These are phyloP conservation scores for Globisporangium iwayamae DNA, from an alignment of 352 stramenopile species.

Conservation along the genomic window DNA sequence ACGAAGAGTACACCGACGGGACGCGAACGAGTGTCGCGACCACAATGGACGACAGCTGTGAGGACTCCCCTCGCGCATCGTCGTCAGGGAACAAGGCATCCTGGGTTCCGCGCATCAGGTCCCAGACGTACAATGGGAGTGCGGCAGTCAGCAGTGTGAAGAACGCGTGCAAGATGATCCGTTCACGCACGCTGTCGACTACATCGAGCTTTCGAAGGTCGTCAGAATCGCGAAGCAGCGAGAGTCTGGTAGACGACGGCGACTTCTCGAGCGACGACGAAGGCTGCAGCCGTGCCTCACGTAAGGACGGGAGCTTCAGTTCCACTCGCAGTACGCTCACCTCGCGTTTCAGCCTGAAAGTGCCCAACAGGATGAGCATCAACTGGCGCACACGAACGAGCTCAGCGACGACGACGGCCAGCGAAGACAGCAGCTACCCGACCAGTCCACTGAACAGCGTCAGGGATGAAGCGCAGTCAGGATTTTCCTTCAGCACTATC, in stretches of 20 bases:
- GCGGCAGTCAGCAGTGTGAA: slow-evolving; percentile 9
- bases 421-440: slow-evolving; percentile 36
- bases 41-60: slow-evolving; percentile 15
- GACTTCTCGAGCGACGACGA: slow-evolving; percentile 66
- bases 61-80: slow-evolving; percentile 11
- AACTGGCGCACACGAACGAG: slow-evolving; percentile 40
- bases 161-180: slow-evolving; percentile 17
- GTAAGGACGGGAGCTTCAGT: slow-evolving; percentile 18
- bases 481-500: slow-evolving; percentile 18
- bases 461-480: slow-evolving; percentile 14
- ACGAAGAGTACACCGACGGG: slow-evolving; percentile 10
- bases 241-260: slow-evolving; percentile 24
- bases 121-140: slow-evolving; percentile 13
- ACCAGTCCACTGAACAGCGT: slow-evolving; percentile 18
- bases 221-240: slow-evolving; percentile 7
- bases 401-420: slow-evolving; percentile 44
- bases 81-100: neutral
- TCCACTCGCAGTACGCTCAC: slow-evolving; percentile 22
- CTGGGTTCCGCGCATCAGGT: slow-evolving; percentile 10
- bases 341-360: slow-evolving; percentile 26
- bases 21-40: slow-evolving; percentile 15
- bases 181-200: slow-evolving; percentile 17
- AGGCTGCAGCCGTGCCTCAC: slow-evolving; percentile 31
- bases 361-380: slow-evolving; percentile 29
- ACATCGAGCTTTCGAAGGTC: slow-evolving; percentile 7